Base-by-base conservation (phyloP, 2,329 filamentous ascomycete genomes). In the Emergomyces pasteurianus region DNA sequence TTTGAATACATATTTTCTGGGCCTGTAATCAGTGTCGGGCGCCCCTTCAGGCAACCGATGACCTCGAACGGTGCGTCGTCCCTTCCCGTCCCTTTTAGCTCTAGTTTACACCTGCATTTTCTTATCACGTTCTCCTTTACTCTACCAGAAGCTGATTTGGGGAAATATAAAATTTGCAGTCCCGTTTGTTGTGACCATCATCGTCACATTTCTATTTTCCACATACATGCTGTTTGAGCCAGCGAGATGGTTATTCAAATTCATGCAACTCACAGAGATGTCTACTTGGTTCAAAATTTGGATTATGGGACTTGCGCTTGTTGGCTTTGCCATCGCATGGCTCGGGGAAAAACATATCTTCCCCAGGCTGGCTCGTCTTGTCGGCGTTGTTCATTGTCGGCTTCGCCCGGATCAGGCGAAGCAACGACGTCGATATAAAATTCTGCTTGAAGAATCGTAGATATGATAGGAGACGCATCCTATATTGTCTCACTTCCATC, bases 1-100 rank as follows among this genome's bases (percentile, higher is more conserved):
- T 97, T 92, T 69, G 92, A 97, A 72, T 99, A 99, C 73, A 95
- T 95, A 43, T 80, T 96, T 26, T 89, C 90, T 0, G 94, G 90
- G 3, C 81, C 97, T 46, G 88, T 97, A 0, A 80, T 99, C 36
- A 95, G 88, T 67, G 90, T 94, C n/a, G 95, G 94, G 0, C 86
- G 84, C 40, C 94, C 94, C 0, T 99, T 96, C 77, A 82, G 94
- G 59, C 88, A 94, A 68, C 83, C 84, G 18, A 90, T 91, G 78
- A 79, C 79, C 21, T 82, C 87, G 62, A 99, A 99, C 70, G 83
- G 89, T 91, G 73, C 76, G 86, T 78, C 3, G 36, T 23, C 50
- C 9, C 21, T 49, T 12, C 23, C 12, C 46, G 12, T 16, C 21
- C 46, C 23, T 23, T 16, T 14, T 28, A 16, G 23, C 46, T 18